Conservation (phyloP, 352 stramenopile genomes). For the Pythium pyrilobum region DNA sequence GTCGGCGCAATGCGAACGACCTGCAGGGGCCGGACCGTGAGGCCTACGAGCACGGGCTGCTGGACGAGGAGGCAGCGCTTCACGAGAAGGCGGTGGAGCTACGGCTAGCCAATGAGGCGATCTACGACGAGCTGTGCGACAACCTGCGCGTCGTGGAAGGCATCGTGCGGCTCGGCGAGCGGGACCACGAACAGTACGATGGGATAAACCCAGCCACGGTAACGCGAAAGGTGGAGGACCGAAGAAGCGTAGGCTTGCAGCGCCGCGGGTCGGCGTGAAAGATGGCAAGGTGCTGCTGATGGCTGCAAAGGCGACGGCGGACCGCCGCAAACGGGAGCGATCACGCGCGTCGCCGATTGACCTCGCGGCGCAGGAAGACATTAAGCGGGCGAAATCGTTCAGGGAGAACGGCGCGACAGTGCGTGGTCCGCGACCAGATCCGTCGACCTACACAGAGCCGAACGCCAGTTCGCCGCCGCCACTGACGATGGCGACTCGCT, state of each 20-base stretch:
- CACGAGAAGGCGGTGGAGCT: slow-evolving; percentile 1
- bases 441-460: too few relatives aligned
- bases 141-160: slow-evolving; percentile 3
- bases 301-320: neutral
- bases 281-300: neutral
- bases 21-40: slow-evolving; percentile 4
- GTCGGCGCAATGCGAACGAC: slow-evolving; percentile 1
- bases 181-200: slow-evolving; percentile 8
- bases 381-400: too few relatives aligned
- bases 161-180: slow-evolving; percentile 5
- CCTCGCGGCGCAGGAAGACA: too few relatives aligned
- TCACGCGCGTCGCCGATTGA: too few relatives aligned
- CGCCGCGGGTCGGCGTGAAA: neutral
- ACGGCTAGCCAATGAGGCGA: neutral
- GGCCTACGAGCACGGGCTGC: neutral
- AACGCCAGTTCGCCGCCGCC: too few relatives aligned
- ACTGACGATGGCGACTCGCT: too few relatives aligned
- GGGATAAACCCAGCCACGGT: slow-evolving; percentile 9
- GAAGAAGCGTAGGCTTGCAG: too few relatives aligned
- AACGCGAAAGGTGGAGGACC: neutral
- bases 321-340: neutral
- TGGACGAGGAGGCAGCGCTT: slow-evolving; percentile 2
- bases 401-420: too few relatives aligned
- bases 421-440: too few relatives aligned
- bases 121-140: slow-evolving; percentile 2